Conservation (phyloP, 208 protist genomes). For the Histomonas meleagridis region DNA sequence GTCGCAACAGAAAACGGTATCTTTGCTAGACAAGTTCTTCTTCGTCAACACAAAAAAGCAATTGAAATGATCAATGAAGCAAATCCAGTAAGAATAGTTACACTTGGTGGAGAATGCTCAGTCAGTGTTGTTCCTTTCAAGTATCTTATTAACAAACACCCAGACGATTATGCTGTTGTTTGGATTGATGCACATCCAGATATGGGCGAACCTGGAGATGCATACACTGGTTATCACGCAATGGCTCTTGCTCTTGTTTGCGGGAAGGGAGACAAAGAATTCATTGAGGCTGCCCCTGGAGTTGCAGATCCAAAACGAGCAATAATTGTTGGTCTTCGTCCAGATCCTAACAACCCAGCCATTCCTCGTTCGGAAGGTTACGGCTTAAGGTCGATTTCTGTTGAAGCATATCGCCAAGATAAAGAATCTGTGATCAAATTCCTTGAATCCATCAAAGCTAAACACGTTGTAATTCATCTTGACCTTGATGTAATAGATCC, state of each 20-base stretch:
- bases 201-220: neutral
- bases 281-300: neutral
- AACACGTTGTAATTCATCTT: neutral
- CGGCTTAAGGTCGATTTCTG: neutral
- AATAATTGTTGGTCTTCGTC: neutral
- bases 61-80: neutral
- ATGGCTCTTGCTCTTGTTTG: neutral
- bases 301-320: neutral
- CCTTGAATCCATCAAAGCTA: neutral
- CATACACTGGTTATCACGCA: neutral
- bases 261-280: neutral
- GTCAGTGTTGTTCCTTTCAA: neutral
- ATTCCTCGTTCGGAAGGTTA: neutral
- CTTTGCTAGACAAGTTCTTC: neutral
- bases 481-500: neutral
- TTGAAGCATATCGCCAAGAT: neutral
- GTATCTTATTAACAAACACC: neutral
- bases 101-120: neutral
- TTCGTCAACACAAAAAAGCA: neutral
- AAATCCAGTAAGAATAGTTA: neutral
- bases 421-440: neutral
- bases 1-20: neutral
- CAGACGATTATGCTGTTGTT: neutral
- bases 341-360: too few species aligned
- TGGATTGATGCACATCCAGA: constrained; percentile 34